Conservation (phyloP, 345 rosid genomes). For the Psidium guajava region DNA sequence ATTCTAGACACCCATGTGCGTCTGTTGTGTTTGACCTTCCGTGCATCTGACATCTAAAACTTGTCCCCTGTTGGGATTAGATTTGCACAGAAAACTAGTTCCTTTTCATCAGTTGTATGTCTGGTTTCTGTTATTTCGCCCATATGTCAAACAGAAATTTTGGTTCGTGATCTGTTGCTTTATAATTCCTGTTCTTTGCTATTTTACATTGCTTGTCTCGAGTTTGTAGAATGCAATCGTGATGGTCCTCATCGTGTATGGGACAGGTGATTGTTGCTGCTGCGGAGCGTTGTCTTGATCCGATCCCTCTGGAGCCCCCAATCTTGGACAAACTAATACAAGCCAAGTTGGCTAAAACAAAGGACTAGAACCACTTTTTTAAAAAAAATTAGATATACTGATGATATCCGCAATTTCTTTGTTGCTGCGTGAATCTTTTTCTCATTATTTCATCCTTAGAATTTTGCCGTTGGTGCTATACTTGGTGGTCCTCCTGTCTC, state of each 20-base stretch:
- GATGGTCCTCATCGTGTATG: not conserved
- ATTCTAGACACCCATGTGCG: not conserved
- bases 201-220: not conserved
- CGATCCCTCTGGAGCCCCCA: slow-evolving; percentile 81
- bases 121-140: not conserved
- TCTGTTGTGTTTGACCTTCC: not conserved
- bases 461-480: not conserved
- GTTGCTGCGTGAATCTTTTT: not conserved
- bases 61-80: not conserved
- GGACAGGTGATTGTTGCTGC: slow-evolving; percentile 90
- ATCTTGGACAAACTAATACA: slow-evolving; percentile 91
- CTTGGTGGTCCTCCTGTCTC: not conserved
- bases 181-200: not conserved
- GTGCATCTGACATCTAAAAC: not conserved
- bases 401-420: not conserved
- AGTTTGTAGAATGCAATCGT: not conserved
- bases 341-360: slow-evolving; percentile 61
- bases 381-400: not conserved
- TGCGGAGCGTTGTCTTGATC: slow-evolving; percentile 90
- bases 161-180: not conserved
- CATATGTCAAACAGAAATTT: not conserved
- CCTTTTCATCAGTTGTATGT: not conserved
- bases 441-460: not conserved
- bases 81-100: not conserved
- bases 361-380: slow-evolving; percentile 19